Conservation (phyloP, 164 flowering plant genomes). For the Aristolochia californica region DNA sequence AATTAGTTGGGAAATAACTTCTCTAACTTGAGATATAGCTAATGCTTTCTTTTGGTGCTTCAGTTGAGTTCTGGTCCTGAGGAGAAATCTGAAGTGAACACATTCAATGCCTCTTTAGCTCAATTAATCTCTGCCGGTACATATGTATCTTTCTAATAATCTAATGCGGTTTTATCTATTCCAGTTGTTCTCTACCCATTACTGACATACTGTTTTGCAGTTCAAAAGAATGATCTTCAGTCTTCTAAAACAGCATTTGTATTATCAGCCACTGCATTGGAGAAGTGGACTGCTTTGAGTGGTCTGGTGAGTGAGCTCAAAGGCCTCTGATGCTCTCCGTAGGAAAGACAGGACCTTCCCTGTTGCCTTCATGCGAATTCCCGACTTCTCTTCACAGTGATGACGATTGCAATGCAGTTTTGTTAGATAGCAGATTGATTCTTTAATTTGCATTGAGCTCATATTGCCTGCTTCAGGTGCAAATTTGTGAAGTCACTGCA, state of each 20-base stretch:
- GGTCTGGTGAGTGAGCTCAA: constrained; percentile 12
- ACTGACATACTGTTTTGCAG: constrained; percentile 3
- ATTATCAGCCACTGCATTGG: constrained; percentile 13
- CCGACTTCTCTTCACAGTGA: not conserved
- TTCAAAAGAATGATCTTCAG: constrained; percentile 8
- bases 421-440: not conserved
- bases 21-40: too few species aligned
- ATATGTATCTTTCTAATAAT: not conserved
- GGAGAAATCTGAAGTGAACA: constrained; percentile 8
- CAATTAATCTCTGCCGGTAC: constrained; percentile 11
- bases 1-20: too few species aligned
- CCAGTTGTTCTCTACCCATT: not conserved
- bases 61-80: constrained; percentile 16
- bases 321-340: constrained; percentile 9
- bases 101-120: constrained; percentile 11
- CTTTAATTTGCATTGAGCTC: too few species aligned
- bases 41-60: not conserved
- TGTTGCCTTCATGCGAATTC: not conserved
- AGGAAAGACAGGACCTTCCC: not conserved
- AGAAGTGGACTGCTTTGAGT: constrained; percentile 13
- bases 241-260: constrained; percentile 13
- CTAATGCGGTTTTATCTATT: not conserved
- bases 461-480: too few species aligned
- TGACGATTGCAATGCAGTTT: not conserved
- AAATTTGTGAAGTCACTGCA: too few species aligned